Evolutionary conservation across 2,329 filamentous ascomycete genomes (phyloP).

Genomic region (Microthyrium microscopicum): DNA sequence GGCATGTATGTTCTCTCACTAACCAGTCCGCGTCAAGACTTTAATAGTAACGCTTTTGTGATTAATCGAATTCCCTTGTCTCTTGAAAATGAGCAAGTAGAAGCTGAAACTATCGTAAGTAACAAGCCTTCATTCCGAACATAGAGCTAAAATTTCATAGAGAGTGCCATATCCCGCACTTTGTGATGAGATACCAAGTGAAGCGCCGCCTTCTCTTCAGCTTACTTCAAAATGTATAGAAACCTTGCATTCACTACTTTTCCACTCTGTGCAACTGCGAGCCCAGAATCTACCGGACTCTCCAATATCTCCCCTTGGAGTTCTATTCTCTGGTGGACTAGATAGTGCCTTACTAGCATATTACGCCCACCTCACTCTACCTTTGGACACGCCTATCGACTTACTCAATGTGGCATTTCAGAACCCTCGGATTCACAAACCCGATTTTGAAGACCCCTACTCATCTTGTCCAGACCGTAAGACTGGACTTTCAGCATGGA

Average conservation of each 20-base stretch:
- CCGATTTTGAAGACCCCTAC: conserved; percentile 33
- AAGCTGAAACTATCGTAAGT: too few species aligned
- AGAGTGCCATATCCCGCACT: too few species aligned
- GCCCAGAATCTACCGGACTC: conserved; percentile 29
- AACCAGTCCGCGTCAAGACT: too few species aligned
- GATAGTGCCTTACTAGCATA: conserved; percentile 83
- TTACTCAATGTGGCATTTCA: conserved; percentile 94
- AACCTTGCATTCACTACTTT: neutral
- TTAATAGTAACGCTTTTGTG: too few species aligned
- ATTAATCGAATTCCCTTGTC: neutral
- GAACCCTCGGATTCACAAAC: conserved; percentile 53
- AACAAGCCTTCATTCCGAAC: too few species aligned
- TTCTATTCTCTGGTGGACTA: conserved; percentile 86
- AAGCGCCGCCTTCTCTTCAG: too few species aligned
- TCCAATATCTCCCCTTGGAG: conserved; percentile 37
- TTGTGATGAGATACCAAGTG: too few species aligned
- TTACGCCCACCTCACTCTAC: conserved; percentile 57
- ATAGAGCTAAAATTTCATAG: too few species aligned
- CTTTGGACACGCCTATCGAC: conserved; percentile 51
- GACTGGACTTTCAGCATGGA: conserved; percentile 65
- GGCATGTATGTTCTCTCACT: conserved; percentile 46
- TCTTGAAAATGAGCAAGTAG: too few species aligned
- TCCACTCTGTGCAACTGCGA: conserved; percentile 13
- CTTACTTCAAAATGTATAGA: too few species aligned
- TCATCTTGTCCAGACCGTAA: conserved; percentile 80